Base-by-base conservation (phyloP, 306 rosid species). In the Begonia loranthoides region DNA sequence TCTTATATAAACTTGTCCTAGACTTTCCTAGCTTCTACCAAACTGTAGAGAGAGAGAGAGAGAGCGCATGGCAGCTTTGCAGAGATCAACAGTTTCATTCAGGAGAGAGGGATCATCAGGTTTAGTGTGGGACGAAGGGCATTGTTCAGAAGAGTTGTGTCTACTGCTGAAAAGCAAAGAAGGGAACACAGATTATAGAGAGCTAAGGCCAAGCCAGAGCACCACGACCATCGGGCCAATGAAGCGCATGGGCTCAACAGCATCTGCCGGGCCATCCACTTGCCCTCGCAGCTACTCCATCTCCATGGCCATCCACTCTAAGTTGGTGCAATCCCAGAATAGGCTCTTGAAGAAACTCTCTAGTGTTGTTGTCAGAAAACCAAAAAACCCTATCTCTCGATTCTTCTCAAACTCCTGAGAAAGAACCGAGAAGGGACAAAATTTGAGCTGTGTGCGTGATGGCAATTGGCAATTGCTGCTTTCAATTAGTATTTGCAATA, bases 91-190 rank as follows among this genome's bases (percentile, higher is more conserved):
- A 1, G 45, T 62, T 12, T 64, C 75, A 38, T 64, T 70, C 55
- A 51, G 70, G 51, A 56, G 75, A 39, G 65, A 64, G 12, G 75
- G 66, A 5, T 70, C 70, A 8, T 70, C 75, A 1, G 75, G 70
- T 13, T n/a, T 70, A 19, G 62, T 70, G 1, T 59, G 75, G 75
- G 60, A 64, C 8, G 75, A 70, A 33, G 40, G 49, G 34, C 22
- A 22, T 15, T 5, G 49, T 15, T 58, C 36, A 9, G 60, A 57
- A 19, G 60, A 62, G 15, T 62, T 62, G 45, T 39, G 45, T 34
- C 54, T 36, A 59, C 1, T 49, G 52, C 52, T 49, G 10, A 15
- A 49, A 49, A 10, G 17, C 9, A 15, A 1, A 43, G 14, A 43
- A 10, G 46, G 52, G 12, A 49, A 16, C 9, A 9, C 19, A 17